Percentiles rank a stretch among this genome's conserved stretches.
phyloP scores from a whole-genome alignment of 1,139 yeast species.

The Meyerozyma elateridarum region DNA sequence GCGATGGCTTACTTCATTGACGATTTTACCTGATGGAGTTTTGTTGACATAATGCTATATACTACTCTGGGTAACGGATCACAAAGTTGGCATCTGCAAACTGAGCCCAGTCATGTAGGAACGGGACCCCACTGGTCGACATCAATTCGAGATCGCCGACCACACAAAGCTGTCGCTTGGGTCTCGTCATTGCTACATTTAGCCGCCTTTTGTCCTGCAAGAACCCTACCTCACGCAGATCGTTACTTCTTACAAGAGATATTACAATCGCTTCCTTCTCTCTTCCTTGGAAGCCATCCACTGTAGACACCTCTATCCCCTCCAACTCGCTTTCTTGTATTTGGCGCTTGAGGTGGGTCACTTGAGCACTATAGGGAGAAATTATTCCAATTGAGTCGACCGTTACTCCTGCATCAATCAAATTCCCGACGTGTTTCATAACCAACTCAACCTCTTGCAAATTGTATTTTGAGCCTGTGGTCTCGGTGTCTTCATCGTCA shows the following conservation, averaged over 20 bases:
- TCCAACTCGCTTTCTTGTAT: slow-evolving; percentile 12
- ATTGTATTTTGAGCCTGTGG: slow-evolving; percentile 55
- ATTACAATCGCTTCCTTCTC: slow-evolving; percentile 79
- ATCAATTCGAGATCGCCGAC: slow-evolving; percentile 77
- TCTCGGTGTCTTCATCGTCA: slow-evolving; percentile 30
- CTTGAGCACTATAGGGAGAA: slow-evolving; percentile 89
- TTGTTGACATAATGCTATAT: too few relatives aligned
- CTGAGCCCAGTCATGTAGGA: slow-evolving; percentile 61
- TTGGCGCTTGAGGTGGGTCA: slow-evolving; percentile 52
- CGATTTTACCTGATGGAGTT: too few relatives aligned
- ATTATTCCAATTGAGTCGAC: slow-evolving; percentile 68
- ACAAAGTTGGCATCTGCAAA: slow-evolving; percentile 70
- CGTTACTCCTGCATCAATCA: slow-evolving; percentile 45
- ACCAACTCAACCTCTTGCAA: slow-evolving; percentile 69
- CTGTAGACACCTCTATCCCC: slow-evolving; percentile 37
- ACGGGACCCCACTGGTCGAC: slow-evolving; percentile 37
- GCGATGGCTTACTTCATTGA: too few relatives aligned
- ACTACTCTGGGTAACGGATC: slow-evolving; percentile 53
- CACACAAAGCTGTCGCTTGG: slow-evolving; percentile 79
- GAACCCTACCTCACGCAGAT: slow-evolving; percentile 65
- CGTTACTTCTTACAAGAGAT: slow-evolving; percentile 41
- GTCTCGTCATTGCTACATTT: slow-evolving; percentile 90
- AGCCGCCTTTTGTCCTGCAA: slow-evolving; percentile 65
- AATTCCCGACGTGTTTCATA: slow-evolving; percentile 45
- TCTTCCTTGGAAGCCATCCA: slow-evolving; percentile 52